Conservation (phyloP, 495 filamentous ascomycete species). For the Penicillium mononematosum region DNA sequence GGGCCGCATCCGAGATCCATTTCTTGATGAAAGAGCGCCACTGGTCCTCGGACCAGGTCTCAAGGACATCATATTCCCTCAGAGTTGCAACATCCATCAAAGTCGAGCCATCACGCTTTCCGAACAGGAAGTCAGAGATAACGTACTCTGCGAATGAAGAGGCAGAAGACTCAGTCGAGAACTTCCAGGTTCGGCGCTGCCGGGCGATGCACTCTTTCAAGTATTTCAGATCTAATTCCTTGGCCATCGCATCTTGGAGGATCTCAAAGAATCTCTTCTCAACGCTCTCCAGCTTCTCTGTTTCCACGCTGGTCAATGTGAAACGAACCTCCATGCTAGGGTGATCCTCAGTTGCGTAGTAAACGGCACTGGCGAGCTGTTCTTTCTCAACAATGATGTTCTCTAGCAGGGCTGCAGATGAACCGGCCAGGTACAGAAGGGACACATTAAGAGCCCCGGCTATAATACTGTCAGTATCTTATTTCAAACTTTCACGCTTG, state of each 20-base stretch:
- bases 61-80: constrained; percentile 71
- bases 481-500: neutral
- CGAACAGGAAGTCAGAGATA: constrained; percentile 90
- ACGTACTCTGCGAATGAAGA: constrained; percentile 75
- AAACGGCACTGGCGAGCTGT: constrained; percentile 80
- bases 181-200: constrained; percentile 74
- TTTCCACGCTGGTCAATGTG: constrained; percentile 78
- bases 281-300: constrained; percentile 77
- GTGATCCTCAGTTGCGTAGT: constrained; percentile 69
- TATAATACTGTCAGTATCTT: constrained; percentile 25
- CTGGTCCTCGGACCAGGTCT: constrained; percentile 74
- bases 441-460: constrained; percentile 72
- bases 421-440: constrained; percentile 82
- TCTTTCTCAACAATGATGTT: constrained; percentile 93
- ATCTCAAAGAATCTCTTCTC: constrained; percentile 83
- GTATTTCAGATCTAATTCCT: constrained; percentile 84
- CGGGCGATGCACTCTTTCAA: constrained; percentile 80
- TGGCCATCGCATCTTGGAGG: constrained; percentile 72
- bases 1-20: constrained; percentile 83
- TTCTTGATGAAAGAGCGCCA: constrained; percentile 80
- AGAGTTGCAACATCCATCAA: constrained; percentile 66
- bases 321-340: constrained; percentile 83
- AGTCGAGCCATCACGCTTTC: constrained; percentile 78
- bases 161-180: constrained; percentile 71
- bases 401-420: constrained; percentile 87